Evolutionary conservation across 257 asterid genomes (phyloP).

Genomic region (Perilla frutescens): DNA sequence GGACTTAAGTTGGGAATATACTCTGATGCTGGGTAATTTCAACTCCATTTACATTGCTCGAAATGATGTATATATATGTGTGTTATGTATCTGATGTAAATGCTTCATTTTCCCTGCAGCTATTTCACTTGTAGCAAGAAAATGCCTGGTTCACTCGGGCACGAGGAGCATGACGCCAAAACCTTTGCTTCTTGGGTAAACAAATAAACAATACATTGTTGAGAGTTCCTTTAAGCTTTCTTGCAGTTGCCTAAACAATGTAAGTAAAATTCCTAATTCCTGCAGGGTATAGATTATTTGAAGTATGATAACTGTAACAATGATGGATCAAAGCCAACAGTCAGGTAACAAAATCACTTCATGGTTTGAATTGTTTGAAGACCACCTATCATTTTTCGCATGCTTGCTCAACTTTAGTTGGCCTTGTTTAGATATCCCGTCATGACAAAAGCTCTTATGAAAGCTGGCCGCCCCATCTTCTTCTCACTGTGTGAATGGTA

Average conservation of each 20-base stretch:
- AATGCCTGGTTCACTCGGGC: slow-evolving; percentile 96
- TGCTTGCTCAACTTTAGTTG: not conserved
- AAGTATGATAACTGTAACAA: slow-evolving; percentile 90
- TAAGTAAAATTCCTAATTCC: not conserved
- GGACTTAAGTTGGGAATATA: slow-evolving; percentile 94
- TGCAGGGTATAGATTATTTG: slow-evolving; percentile 90
- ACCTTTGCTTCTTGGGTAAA: slow-evolving; percentile 88
- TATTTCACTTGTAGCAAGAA: slow-evolving; percentile 73
- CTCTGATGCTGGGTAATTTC: slow-evolving; percentile 86
- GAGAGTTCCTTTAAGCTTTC: no score
- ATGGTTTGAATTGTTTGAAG: not conserved
- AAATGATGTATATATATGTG: not conserved
- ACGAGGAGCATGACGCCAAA: slow-evolving; percentile 85
- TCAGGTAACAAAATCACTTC: slow-evolving; percentile 48
- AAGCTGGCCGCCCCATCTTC: slow-evolving; percentile 71
- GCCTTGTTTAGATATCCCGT: slow-evolving; percentile 65
- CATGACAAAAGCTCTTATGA: slow-evolving; percentile 89
- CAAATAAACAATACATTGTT: no score
- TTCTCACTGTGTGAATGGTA: slow-evolving; percentile 94
- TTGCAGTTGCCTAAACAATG: not conserved
- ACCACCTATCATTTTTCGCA: not conserved
- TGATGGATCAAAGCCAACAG: slow-evolving; percentile 70
- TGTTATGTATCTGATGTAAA: not conserved
- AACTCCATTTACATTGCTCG: not conserved
- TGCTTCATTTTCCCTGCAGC: slow-evolving; percentile 46